Evolutionary conservation across 768 basidiomycete species (phyloP), one percentile per base, ranked within the genome.

Genomic region (Exidia glandulosa): DNA sequence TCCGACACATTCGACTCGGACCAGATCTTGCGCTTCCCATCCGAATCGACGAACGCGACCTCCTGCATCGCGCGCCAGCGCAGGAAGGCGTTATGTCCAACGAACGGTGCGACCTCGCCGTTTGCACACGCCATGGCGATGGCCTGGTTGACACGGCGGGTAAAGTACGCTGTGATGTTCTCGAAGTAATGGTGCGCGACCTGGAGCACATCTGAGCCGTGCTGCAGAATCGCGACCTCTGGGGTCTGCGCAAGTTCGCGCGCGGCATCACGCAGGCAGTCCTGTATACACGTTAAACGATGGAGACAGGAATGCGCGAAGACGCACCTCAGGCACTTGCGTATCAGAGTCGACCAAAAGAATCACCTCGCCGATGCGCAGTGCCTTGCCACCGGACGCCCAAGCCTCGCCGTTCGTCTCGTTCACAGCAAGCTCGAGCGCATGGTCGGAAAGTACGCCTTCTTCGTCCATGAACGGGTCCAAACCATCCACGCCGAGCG

Each of bases 41-140:
- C 87, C 4, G 72, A 68, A 66, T 93, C 88, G 48, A 85, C 68
- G 61, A 88, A 87, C 25, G 87, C 81, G 0, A 88, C 88, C 61
- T 94, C 92, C 70, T 94, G 92, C 27, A 94, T 74, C 2, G 92
- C 92, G 2, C 83, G 82, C 92, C 92, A 94, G 25, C 91, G 83
- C 54, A 94, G 76, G 72, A 94, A 95, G 6, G 90, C 90, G 62
- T 92, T 90, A 70, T 92, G 89, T 3, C 89, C 89, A 58, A 91
- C 89, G 65, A 90, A 90, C 2, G 89, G 88, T 50, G 85, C 85
- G 31, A 89, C 81, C 68, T 90, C 88, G 32, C 88, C 88, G 63
- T 90, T 90, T 2, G 88, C 86, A 66, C 83, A 84, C 19, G 56
- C 65, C 79, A 90, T 82, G 0, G 88, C 86, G 37, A 90, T 90